A percentile compares a stretch with the other conserved stretches of the same genome.
Evolutionary conservation across 495 filamentous ascomycete species (phyloP).

Genomic region (Cercophora scortea): DNA sequence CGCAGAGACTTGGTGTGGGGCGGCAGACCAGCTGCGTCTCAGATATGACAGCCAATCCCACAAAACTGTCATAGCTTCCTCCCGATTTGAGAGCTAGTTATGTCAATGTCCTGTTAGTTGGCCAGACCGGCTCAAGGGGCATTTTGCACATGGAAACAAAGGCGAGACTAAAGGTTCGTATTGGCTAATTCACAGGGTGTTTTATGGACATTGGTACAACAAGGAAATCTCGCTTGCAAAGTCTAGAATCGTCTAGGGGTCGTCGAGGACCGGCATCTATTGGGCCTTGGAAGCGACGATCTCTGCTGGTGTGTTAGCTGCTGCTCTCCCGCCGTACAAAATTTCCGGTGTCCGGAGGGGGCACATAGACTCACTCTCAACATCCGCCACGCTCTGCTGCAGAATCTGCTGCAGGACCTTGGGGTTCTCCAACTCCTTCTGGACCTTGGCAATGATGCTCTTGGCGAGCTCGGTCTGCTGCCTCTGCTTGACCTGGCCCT

Average conservation of each 20-base stretch:
- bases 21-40: no score
- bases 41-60: no score
- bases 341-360: background rate
- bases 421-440: constrained; percentile 96
- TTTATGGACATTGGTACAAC: constrained; percentile 36
- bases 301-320: constrained; percentile 29
- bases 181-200: constrained; percentile 40
- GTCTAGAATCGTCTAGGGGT: no score
- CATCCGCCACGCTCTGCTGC: constrained; percentile 86
- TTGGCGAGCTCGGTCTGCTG: constrained; percentile 95
- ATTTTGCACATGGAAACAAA: background rate
- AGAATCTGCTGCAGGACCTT: constrained; percentile 92
- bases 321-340: background rate
- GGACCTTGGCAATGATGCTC: constrained; percentile 86
- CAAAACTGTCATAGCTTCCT: no score
- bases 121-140: no score
- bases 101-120: no score
- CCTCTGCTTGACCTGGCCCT: constrained; percentile 95
- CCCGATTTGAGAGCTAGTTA: no score
- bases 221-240: constrained; percentile 34
- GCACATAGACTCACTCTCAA: constrained; percentile 72
- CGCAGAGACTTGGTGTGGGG: no score
- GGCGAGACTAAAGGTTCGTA: constrained; percentile 17
- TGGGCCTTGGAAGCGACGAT: constrained; percentile 48
- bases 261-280: constrained; percentile 35